phyloP scores from a whole-genome alignment of 106 monocot genomes.

The Agapanthus africanus region DNA sequence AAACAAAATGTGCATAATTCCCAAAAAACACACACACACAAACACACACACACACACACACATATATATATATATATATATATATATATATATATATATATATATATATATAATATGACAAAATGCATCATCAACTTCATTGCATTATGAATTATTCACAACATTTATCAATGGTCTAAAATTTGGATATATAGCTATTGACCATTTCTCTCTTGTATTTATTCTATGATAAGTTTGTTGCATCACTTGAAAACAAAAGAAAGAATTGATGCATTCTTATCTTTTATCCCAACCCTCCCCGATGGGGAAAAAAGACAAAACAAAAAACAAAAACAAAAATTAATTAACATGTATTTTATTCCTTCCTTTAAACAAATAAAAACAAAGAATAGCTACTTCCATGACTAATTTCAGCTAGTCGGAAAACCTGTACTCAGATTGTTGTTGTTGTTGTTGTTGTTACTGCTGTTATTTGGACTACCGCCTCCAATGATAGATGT shows the following conservation, averaged over 20 bases:
- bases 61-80: not conserved
- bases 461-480: not conserved
- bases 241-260: not conserved
- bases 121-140: too few species aligned
- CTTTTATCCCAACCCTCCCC: too few species aligned
- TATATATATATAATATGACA: conserved; percentile 5
- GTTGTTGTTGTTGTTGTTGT: not conserved
- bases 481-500: conserved; percentile 16
- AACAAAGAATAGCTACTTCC: not conserved
- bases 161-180: too few species aligned
- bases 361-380: not conserved
- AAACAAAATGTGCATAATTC: too few species aligned
- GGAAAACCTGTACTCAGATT: not conserved
- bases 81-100: conserved; percentile 2
- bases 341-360: conserved; percentile 7
- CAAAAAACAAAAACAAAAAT: not conserved
- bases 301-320: too few species aligned
- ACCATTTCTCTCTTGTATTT: not conserved
- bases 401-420: not conserved
- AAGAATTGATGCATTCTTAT: too few species aligned
- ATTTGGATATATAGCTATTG: not conserved
- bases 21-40: not conserved
- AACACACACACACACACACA: not conserved
- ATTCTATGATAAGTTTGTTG: not conserved
- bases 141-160: too few species aligned